Base-by-base conservation (phyloP, 2,329 filamentous ascomycete genomes). In the Ascosphaera apis region DNA sequence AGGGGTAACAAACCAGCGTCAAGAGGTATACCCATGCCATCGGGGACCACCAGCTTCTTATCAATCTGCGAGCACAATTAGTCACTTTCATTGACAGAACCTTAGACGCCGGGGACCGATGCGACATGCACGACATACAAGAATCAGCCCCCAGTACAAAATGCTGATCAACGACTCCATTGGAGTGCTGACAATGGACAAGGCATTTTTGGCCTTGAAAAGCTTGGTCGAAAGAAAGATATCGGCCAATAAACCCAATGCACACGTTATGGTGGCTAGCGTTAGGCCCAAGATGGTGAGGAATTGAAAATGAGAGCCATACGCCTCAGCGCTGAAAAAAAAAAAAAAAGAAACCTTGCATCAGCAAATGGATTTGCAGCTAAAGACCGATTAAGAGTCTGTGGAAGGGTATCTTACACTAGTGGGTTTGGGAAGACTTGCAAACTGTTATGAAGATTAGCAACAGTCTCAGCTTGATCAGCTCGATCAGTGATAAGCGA, bases 281-380 rank as follows among this genome's bases (percentile, higher is more conserved):
- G 59, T 53, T 4, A 73, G 58, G 31, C 69, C 70, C 44, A 75
- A 64, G 44, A 72, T 69, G 40, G 70, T 74, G 15, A 74, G 56
- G 47, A 69, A 73, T 53, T 73, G 69, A 41, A 74, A 63, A 47
- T 75, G 69, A 68, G 69, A 73, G 44, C 70, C 70, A 50, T 69
- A 73, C 25, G 66, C 65, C 11, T 67, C 56, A 43, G 67, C 71
- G 31, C 61, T 68, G 43, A 39, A 9, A 21, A 21, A 4, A 4
- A 21, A 21, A 9, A 21, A 42, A 39, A 9, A 21, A 21, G 4
- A 4, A 21, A 21, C 4, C 4, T 9, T 9, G 19, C 9, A 9
- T 21, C 19, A 21, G 19, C 19, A 4, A n/a, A 21, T 21, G 19
- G 9, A 21, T 21, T 4, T 21, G 19, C 4, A 21, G 19, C 16